Evolutionary conservation across 345 rosid species (phyloP).

Genomic region (Heritiera littoralis): DNA sequence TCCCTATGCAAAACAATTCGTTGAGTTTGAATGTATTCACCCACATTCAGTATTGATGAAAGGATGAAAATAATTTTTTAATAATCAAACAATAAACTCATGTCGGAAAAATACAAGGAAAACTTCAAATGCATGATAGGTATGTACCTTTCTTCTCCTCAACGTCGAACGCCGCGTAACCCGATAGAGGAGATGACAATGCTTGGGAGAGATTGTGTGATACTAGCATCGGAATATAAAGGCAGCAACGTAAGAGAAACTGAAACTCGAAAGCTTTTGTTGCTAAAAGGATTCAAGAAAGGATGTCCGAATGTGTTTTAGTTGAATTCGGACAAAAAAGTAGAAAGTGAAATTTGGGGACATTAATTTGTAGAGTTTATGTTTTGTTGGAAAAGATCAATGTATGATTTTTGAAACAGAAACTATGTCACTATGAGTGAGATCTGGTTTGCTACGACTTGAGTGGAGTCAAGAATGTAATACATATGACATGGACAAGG

Average conservation of each 20-base stretch:
- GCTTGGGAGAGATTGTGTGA: not conserved
- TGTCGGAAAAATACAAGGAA: no score
- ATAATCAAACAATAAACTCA: no score
- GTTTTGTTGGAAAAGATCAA: not conserved
- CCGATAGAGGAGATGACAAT: not conserved
- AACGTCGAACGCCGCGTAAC: not conserved
- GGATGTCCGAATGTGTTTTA: not conserved
- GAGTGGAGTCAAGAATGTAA: not conserved
- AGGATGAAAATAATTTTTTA: no score
- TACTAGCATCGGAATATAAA: not conserved
- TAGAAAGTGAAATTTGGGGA: not conserved
- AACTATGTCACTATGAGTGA: not conserved
- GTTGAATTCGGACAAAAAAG: not conserved
- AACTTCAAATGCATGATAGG: no score
- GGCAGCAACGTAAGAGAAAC: not conserved
- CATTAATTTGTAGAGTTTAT: no score
- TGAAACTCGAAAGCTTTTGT: not conserved
- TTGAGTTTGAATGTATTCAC: no score
- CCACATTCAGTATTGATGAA: no score
- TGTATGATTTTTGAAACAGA: not conserved
- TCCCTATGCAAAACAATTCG: no score
- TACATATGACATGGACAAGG: not conserved
- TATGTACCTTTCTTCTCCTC: conserved; percentile 4
- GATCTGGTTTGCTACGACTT: not conserved
- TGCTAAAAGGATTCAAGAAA: not conserved